Base-by-base conservation (phyloP, 129 eudicot genomes). In the Rutidosis leptorrhynchoides region DNA sequence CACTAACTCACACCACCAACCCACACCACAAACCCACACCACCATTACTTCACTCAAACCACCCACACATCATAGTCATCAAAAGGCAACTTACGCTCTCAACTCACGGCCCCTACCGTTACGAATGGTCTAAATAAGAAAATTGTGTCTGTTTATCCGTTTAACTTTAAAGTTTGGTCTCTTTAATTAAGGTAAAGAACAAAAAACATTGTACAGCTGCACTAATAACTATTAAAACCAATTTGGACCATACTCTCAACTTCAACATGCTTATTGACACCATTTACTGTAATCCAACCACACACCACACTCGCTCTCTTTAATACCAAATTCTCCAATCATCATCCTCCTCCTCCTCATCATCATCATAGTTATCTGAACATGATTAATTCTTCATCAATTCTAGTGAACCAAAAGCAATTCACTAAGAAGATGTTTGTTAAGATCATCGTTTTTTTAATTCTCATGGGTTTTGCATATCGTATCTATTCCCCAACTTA, bases 391-490 rank as follows among this genome's bases (percentile, higher is more conserved):
- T 40, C 46, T 14, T 65, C 61, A 40, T 46, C 56, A 20, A 70
- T 74, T 79, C 74, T 88, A 28, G 26, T n/a, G 56, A 25, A 69
- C 27, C 52, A 63, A 25, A 76, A 54, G 45, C 68, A 67, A 55
- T 69, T 65, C 5, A 12, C 46, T 12, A 40, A 40, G 23, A 58
- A 67, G 5, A 51, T 79, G 58, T 64, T 77, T 63, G 68, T 79
- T 26, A 90, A 82, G 60, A 67, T 82, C 54, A 74, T 40, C 3
- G 72, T 69, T 42, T 66, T 73, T 59, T 77, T 80, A 69, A 78
- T 90, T 40, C 32, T 83, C 0, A 20, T 86, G 60, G 95, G 79
- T 42, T 62, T 86, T 42, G 81, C 82, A 57, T 83, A 82, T 71
- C 81, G 85, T 9, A 48, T 86, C 45, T 81, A 68, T 35, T 72